These are phyloP conservation scores for Thalia dealbata DNA, from an alignment of 176 grass and related monocot genomes.

Conservation along the genomic window DNA sequence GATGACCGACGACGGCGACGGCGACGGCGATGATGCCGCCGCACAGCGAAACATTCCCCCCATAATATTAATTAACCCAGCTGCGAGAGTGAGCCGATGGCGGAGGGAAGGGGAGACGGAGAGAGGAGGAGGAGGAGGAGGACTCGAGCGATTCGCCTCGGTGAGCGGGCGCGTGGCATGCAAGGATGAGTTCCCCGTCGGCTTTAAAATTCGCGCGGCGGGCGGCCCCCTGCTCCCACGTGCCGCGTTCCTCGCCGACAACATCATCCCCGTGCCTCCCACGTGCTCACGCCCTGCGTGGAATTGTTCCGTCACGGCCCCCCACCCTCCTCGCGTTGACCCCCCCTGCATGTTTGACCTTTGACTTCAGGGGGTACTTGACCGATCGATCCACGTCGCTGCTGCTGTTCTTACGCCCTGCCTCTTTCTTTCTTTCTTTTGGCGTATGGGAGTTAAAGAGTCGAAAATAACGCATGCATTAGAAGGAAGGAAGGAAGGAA, in stretches of 20 bases:
- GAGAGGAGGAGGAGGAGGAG: neutral
- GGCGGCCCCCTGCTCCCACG: neutral
- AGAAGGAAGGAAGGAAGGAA: no score
- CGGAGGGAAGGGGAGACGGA: neutral
- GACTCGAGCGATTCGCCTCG: neutral
- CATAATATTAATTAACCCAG: no score
- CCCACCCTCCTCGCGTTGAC: neutral
- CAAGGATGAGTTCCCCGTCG: no score
- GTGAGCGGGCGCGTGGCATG: neutral
- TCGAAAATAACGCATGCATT: no score
- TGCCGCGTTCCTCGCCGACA: slow-evolving; percentile 5
- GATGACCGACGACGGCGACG: no score
- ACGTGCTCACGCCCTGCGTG: neutral
- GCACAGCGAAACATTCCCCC: no score
- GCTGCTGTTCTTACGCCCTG: no score
- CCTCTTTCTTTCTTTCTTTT: neutral
- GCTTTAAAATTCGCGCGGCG: slow-evolving; percentile 3
- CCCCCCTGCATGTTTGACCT: neutral
- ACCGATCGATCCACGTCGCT: no score
- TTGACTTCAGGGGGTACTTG: neutral
- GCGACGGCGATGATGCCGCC: no score
- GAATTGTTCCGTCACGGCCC: neutral
- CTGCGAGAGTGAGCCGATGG: no score
- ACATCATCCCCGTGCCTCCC: slow-evolving; percentile 2
- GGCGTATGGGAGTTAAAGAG: no score